A percentile compares a stretch with the other conserved stretches of the same genome.
These are phyloP conservation scores for Ceratobasidium papillatum DNA, from an alignment of 1,284 basidiomycete genomes.

Conservation along the genomic window DNA sequence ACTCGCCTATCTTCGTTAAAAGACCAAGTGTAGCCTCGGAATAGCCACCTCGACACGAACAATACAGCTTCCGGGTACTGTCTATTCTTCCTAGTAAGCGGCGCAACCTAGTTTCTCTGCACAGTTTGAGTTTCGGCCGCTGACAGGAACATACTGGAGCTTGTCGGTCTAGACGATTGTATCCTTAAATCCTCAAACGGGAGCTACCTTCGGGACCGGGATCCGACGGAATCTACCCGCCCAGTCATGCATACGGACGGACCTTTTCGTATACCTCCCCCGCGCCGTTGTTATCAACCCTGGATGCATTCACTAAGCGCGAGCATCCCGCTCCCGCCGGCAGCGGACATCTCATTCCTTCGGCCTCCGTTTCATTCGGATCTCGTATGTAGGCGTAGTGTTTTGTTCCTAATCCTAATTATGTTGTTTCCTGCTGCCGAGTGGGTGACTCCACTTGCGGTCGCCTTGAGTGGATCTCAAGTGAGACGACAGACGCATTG, in stretches of 20 bases:
- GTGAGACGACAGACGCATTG: constrained; percentile 7
- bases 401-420: not conserved
- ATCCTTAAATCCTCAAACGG: not conserved
- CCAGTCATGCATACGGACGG: not conserved
- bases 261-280: not conserved
- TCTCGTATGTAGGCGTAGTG: constrained; percentile 2
- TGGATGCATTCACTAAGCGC: not conserved
- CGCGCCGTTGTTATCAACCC: not conserved
- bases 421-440: constrained; percentile 6
- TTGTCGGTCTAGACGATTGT: not conserved
- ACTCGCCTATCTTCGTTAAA: not conserved
- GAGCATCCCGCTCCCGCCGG: not conserved
- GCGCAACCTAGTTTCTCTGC: not conserved
- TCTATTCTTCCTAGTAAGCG: not conserved
- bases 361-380: constrained; percentile 26
- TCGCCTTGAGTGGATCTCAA: constrained; percentile 3
- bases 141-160: constrained; percentile 1
- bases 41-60: not conserved
- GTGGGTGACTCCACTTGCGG: not conserved
- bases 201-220: not conserved
- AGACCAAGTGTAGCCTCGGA: not conserved
- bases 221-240: not conserved
- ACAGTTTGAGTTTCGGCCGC: constrained; percentile 1
- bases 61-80: not conserved
- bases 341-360: not conserved